phyloP scores from a whole-genome alignment of 306 rosid genomes.

The Geum urbanum region DNA sequence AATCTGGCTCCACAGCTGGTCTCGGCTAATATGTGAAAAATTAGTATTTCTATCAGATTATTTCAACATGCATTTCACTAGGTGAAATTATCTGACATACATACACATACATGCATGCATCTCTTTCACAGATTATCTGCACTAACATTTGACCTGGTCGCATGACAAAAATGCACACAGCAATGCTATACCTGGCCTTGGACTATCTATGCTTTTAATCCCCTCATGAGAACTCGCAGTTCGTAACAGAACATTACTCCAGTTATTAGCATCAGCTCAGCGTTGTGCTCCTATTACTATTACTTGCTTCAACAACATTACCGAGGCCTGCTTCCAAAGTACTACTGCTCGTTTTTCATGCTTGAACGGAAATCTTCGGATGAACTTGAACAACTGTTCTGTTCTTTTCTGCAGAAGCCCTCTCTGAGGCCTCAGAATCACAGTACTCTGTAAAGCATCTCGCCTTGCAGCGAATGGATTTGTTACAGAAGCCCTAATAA shows the following conservation, averaged over 20 bases:
- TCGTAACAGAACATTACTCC: conserved; percentile 64
- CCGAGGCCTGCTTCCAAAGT: conserved; percentile 88
- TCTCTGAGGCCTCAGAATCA: conserved; percentile 92
- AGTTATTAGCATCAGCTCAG: conserved; percentile 66
- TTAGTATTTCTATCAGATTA: too few relatives aligned
- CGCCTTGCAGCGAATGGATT: conserved; percentile 97
- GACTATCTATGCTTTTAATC: conserved; percentile 91
- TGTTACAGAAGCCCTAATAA: conserved; percentile 75
- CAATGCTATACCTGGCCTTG: conserved; percentile 90
- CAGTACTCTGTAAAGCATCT: conserved; percentile 98
- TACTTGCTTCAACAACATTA: conserved; percentile 60
- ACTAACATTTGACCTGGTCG: too few relatives aligned
- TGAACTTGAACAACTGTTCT: conserved; percentile 91
- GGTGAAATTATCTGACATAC: too few relatives aligned
- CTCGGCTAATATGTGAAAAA: too few relatives aligned
- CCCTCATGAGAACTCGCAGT: conserved; percentile 78
- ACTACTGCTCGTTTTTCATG: conserved; percentile 93
- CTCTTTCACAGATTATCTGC: too few relatives aligned
- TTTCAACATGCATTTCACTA: too few relatives aligned
- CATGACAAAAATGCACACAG: too few relatives aligned
- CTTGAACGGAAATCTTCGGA: conserved; percentile 99
- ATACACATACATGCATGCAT: too few relatives aligned
- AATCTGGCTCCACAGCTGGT: too few relatives aligned
- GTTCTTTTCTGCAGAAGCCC: conserved; percentile 94
- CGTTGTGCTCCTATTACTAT: conserved; percentile 52